Evolutionary conservation across 495 filamentous ascomycete species (phyloP), one percentile per base, ranked within the genome.

Genomic region (Aspergillus panamensis): DNA sequence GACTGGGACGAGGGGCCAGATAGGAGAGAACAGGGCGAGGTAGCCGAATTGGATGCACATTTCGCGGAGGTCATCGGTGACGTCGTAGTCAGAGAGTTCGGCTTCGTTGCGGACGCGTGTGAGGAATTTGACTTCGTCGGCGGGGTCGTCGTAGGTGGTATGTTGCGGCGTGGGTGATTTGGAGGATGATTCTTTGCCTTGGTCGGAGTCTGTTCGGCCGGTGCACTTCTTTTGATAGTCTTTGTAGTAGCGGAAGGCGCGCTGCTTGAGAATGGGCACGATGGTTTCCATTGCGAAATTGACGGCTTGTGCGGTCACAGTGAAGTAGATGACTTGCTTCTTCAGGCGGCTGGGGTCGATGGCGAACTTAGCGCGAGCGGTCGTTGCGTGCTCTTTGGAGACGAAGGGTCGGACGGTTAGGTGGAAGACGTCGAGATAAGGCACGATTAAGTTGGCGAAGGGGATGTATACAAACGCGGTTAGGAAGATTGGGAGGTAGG

Each of bases 381-480:
- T 65, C 20, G 71, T 66, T 43, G 90, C 73, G 49, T 91, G 77
- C 54, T 90, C 86, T 57, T 86, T 82, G 40, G 86, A 79, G 0
- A 87, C 87, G 64, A 95, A 89, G 3, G 85, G 86, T 54, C 82
- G 83, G 1, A 90, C 85, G 0, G 90, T 90, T 37, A 92, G 64
- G 55, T 82, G 83, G 75, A 97, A 95, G 51, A 97, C 71, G 64
- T 97, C 89, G 12, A 98, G 82, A 60, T 97, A 88, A 0, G 94
- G 94, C 1, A 96, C 89, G 53, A 98, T 85, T 33, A 89, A 62
- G 62, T 83, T 86, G 8, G 89, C 94, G 69, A 97, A 98, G 0
- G 94, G 95, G 21, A 98, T 89, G 63, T 98, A 98, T 53, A 98
- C 87, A 68, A 98, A 98, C 8, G 94, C 92, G 0, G 94, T 97